phyloP scores from a whole-genome alignment of 2,329 filamentous ascomycete species.

The Pseudonectria foliicola region DNA sequence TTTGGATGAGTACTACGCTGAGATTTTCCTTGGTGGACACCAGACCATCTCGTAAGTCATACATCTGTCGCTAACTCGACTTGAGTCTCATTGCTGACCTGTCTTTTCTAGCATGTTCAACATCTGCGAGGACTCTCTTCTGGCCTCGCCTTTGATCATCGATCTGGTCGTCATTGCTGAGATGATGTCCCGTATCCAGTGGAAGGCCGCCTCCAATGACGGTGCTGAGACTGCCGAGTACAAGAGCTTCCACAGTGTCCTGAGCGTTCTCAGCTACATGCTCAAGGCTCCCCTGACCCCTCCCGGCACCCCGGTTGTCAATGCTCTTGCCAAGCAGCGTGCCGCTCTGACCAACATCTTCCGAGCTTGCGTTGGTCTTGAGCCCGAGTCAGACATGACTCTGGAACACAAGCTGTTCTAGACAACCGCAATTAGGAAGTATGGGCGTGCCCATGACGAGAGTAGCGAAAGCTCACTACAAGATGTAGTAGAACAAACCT shows the following conservation, averaged over 20 bases:
- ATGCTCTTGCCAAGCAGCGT: slow-evolving; percentile 92
- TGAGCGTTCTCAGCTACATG: slow-evolving; percentile 98
- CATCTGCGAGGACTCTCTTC: slow-evolving; percentile 95
- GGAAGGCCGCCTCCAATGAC: slow-evolving; percentile 58
- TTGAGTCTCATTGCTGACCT: slow-evolving; percentile 10
- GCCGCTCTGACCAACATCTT: slow-evolving; percentile 95
- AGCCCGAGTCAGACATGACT: slow-evolving; percentile 98
- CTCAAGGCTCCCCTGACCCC: slow-evolving; percentile 92
- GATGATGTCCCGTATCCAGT: slow-evolving; percentile 98
- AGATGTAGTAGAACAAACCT: slow-evolving; percentile 10
- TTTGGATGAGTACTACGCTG: slow-evolving; percentile 96
- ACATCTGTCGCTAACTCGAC: neutral
- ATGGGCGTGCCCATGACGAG: slow-evolving; percentile 1
- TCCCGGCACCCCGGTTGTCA: slow-evolving; percentile 90
- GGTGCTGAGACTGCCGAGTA: slow-evolving; percentile 57
- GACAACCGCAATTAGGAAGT: slow-evolving; percentile 8
- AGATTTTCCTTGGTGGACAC: slow-evolving; percentile 98
- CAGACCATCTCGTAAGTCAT: slow-evolving; percentile 76
- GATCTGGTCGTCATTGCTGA: slow-evolving; percentile 88
- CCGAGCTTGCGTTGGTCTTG: slow-evolving; percentile 90
- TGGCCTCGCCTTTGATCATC: slow-evolving; percentile 94
- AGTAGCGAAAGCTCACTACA: slow-evolving; percentile 5
- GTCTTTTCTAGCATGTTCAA: slow-evolving; percentile 77
- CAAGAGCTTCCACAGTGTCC: slow-evolving; percentile 92
- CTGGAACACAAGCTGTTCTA: slow-evolving; percentile 96